Evolutionary conservation across 352 stramenopile species (phyloP).

Genomic region (Phytophthora idaei): DNA sequence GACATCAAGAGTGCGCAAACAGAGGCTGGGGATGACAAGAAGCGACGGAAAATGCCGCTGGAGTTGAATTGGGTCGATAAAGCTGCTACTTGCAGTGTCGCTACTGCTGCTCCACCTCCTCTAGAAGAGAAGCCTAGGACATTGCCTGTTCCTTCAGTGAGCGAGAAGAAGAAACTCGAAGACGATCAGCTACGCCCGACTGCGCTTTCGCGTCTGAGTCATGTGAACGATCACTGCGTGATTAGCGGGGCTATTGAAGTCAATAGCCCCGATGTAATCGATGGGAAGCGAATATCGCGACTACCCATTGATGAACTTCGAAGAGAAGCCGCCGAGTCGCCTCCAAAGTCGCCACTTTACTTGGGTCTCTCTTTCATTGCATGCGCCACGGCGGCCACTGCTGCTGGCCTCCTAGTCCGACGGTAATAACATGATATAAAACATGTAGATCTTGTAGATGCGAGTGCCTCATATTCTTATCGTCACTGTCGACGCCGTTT

Average conservation of each 20-base stretch:
- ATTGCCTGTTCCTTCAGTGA: background rate
- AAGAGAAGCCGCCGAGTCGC: conserved; percentile 12
- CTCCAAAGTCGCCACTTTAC: conserved; percentile 42
- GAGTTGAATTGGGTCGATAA: conserved; percentile 35
- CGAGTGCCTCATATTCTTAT: conserved; percentile 1
- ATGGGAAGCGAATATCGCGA: conserved; percentile 8
- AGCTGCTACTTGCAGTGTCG: conserved; percentile 1
- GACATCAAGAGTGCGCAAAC: conserved; percentile 5
- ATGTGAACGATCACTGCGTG: conserved; percentile 25
- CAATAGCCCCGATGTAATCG: conserved; percentile 26
- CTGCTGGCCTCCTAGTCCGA: conserved; percentile 46
- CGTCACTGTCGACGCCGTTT: conserved; percentile 34
- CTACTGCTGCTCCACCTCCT: background rate
- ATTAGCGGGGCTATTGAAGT: conserved; percentile 18
- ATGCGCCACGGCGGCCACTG: conserved; percentile 53
- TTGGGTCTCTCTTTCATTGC: conserved; percentile 59
- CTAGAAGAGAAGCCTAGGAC: conserved; percentile 2
- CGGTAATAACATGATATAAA: conserved; percentile 35
- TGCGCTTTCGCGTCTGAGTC: conserved; percentile 13
- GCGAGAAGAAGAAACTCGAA: background rate
- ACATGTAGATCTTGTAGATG: background rate
- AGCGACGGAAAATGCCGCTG: conserved; percentile 25
- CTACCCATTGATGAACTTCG: conserved; percentile 32
- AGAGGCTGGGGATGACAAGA: conserved; percentile 10
- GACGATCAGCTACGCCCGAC: background rate